Conservation (phyloP, 805 yeast species). For the Clavispora santaluciae region DNA sequence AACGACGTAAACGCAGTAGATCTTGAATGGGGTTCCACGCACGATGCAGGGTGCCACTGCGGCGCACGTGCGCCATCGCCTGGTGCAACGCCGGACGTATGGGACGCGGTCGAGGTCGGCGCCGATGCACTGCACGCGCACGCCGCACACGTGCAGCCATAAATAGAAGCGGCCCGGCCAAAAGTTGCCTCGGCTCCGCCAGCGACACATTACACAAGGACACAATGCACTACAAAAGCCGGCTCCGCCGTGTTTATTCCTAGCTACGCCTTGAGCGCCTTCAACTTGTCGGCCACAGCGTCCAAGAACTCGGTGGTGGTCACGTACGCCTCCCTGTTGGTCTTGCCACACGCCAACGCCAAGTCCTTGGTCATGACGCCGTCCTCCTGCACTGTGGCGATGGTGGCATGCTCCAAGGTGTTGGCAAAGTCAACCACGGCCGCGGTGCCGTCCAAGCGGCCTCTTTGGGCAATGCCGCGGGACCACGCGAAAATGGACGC, state of each 20-base stretch:
- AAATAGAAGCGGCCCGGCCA: too few species aligned
- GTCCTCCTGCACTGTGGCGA: slow-evolving; percentile 79
- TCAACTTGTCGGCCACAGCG: slow-evolving; percentile 68
- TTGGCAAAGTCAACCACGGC: slow-evolving; percentile 80
- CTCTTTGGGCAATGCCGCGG: slow-evolving; percentile 89
- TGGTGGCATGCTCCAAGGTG: slow-evolving; percentile 72
- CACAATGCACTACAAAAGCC: too few species aligned
- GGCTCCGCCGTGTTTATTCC: neutral
- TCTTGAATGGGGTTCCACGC: too few species aligned
- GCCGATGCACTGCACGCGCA: too few species aligned
- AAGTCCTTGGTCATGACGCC: slow-evolving; percentile 95
- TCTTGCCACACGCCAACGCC: slow-evolving; percentile 84
- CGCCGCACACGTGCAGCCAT: too few species aligned
- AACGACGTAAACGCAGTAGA: too few species aligned
- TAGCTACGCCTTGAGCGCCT: neutral
- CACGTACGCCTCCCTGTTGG: slow-evolving; percentile 76
- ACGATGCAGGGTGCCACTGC: too few species aligned
- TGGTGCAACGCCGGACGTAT: too few species aligned
- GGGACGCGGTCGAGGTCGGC: too few species aligned
- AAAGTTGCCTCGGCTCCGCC: too few species aligned
- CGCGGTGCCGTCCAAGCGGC: slow-evolving; percentile 80
- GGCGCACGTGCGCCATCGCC: too few species aligned
- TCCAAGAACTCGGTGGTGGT: slow-evolving; percentile 89
- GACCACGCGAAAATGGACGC: slow-evolving; percentile 98
- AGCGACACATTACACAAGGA: too few species aligned